Evolutionary conservation across 2,329 filamentous ascomycete species (phyloP), one percentile per base, ranked within the genome.

Genomic region (Clonostachys rosea): DNA sequence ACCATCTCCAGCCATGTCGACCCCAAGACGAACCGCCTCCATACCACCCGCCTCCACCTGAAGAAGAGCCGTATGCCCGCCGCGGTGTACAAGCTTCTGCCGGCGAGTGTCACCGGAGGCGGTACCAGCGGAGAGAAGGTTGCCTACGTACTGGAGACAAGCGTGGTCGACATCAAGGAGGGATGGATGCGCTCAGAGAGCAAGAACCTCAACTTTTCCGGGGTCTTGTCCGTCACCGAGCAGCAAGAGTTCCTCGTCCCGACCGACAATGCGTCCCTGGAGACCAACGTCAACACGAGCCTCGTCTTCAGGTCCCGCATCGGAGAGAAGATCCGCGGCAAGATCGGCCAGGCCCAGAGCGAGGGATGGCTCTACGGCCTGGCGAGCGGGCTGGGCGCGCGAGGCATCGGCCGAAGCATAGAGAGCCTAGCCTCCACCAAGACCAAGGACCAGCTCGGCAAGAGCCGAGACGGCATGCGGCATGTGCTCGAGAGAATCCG

Each of bases 141-240:
- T 42, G 84, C 81, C 47, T 94, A 89, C 62, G 88, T 94, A 47
- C 79, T 94, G 37, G 89, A 94, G 69, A 88, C 81, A 33, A 89
- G 84, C 55, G 78, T 89, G 9, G 84, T 94, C 24, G 88, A 92
- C 63, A 82, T 91, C 51, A 83, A 81, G 50, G 81, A 91, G 59
- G 88, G 88, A 42, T 89, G 86, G 82, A 91, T 94, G 87, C 78
- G 81, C 61, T 89, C 87, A 0, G 87, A 92, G 68, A 89, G 84
- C 58, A 78, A 82, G 53, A 94, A 94, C 58, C 74, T 94, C 46
- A 89, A 92, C 66, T 92, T 87, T 68, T 89, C 87, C 6, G 86
- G 88, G 50, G 85, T 94, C 16, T 68, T 94, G 37, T 88, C 83
- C 43, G 87, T 94, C 12, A 74, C 91, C 17, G 89, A 94, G 69